Base-by-base conservation (phyloP, 2,329 filamentous ascomycete genomes). In the Pseudocercospora crystallina region DNA sequence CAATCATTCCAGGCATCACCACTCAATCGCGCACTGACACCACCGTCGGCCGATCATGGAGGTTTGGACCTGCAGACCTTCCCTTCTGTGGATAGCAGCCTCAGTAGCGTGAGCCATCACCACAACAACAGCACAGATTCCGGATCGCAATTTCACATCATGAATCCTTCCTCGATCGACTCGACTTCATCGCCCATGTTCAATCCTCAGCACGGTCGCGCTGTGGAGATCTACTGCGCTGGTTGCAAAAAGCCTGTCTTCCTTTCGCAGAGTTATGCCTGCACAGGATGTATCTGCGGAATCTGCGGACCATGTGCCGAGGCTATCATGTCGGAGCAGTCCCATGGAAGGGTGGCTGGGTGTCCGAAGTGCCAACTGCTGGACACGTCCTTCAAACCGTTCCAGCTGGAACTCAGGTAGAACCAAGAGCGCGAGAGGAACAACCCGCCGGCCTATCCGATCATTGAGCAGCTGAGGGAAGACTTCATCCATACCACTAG, bases 231-330 rank as follows among this genome's bases (percentile, higher is more conserved):
- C 36, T 96, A 95, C 68, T 97, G 92, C 69, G 89, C 91, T 14
- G 88, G 87, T 41, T 97, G 92, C 66, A 84, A 89, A 58, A 83
- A 86, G 33, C 77, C 90, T 13, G 91, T 86, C 44, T 75, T 85
- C 9, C 75, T 97, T 20, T 86, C 84, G 64, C 87, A 92, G 63
- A 94, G 89, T 31, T 96, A 90, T 66, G 92, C 92, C 15, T 97
- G 92, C 69, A 96, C 91, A 1, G 91, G 96, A 70, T 97, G 94
- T 69, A 95, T 97, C 57, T 95, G 90, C 68, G 92, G 91, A 12
- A 80, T 97, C 43, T 97, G 94, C 70, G 83, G 86, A 57, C 84
- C 90, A 52, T 97, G 92, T 64, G 90, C 96, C 51, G 86, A 90
- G 63, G 83, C 89, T 31, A 76, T 92, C 48, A 84, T 89, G 71